Evolutionary conservation across 106 monocot species (phyloP), one percentile per base, ranked within the genome.

Genomic region (Dendrobium nobile): DNA sequence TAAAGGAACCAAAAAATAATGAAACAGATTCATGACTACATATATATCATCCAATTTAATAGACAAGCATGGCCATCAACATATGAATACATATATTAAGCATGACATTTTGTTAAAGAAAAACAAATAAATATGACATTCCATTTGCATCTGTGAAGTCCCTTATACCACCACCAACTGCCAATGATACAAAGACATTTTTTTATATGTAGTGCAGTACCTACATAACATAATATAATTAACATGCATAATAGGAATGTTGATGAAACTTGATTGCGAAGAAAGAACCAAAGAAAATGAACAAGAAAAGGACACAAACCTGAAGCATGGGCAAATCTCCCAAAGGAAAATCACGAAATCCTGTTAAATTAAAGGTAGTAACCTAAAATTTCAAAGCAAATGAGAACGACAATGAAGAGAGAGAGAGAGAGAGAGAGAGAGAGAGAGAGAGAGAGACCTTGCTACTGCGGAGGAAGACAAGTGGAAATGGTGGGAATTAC

Each of bases 161-260:
- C 86, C 95, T 88, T 81, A 99, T 99, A 77, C 98, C 98, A 85
- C 98, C 98, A 80, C 98, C 98, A 80, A 99, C 98, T 54, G 98
- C 95, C 77, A 99, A 83, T 42, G 98, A 95, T 76, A 95, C 98
- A 86, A 99, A 99, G 28, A 99, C 93, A 77, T 99, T 93, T 85
- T 95, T 90, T 77, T 95, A 99, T 19, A 95, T 82, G 77, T 54
- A 82, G 41, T 95, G 92, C 58, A 99, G 73, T 48, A 99, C 93
- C 98, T 99, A 65, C 28, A 72, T 19, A 76, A 18, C 78, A 77
- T 17, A 85, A 17, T 56, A 83, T 54, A 24, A 47, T 27, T 26
- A 47, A 10, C 19, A 74, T 6, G 5, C 43, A 74, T 42, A 20
- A 74, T 7, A 19, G 42, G 7, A 73, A 7, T 41, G 18, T 74